Evolutionary conservation across 164 flowering plant genomes (phyloP), one percentile per base, ranked within the genome.

Genomic region (Berberis thunbergii): DNA sequence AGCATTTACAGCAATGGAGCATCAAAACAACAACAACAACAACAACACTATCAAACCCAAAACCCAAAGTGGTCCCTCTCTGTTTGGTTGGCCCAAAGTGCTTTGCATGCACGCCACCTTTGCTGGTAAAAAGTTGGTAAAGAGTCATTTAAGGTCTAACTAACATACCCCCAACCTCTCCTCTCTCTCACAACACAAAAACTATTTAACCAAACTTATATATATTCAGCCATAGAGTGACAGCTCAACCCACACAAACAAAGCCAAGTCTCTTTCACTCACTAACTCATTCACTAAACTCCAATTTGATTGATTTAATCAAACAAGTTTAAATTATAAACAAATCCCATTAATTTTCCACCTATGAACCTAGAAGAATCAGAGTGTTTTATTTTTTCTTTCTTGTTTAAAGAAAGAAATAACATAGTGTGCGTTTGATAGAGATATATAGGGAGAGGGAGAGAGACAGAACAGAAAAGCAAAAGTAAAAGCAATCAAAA

Each of bases 181-280:
- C 7, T 43, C 10, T 38, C 54, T 46, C 41, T 7, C 40, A 49
- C 48, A 49, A 66, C 48, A 43, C 45, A 57, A 56, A 65, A 63
- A 65, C 7, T 3, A 60, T 54, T 54, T 13, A 39, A 55, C 42
- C 59, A 58, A 43, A 42, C 58, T 61, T 26, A 40, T 54, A 63
- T 58, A 56, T 64, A 53, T 60, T 69, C 72, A 67, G 69, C 54
- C 58, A 40, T 43, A 64, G 61, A 67, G 68, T 45, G 79, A 76
- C 74, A 76, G 70, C 76, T 70, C 79, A 76, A 73, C 76, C 60
- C 59, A 66, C 74, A 45, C 26, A 26, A 26, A 26, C 26, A 26
- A 26, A 26, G 67, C 79, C 74, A 70, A 67, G 72, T 67, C 63
- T 64, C 78, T 9, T 57, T n/a, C 54, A 61, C 65, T 49, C 61